Conservation (phyloP, 768 basidiomycete genomes). For the Boletus speciosus region DNA sequence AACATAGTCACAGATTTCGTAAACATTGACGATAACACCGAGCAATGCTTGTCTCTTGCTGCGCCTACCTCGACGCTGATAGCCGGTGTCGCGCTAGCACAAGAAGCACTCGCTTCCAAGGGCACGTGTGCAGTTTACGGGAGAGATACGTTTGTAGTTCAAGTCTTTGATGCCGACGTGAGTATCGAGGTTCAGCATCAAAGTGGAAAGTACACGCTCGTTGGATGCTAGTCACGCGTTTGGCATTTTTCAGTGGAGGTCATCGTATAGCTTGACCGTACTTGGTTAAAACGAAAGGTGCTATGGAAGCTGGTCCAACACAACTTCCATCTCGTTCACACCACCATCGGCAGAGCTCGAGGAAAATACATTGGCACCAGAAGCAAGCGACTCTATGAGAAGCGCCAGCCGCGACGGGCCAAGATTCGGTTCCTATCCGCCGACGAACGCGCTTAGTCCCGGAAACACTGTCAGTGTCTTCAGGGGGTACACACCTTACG, state of each 20-base stretch:
- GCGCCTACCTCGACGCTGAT: neutral
- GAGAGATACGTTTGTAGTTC: neutral
- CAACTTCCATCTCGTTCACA: conserved; percentile 74
- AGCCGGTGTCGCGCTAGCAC: conserved; percentile 13
- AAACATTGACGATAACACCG: conserved; percentile 6
- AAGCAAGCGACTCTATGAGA: conserved; percentile 78
- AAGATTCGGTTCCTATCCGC: conserved; percentile 58
- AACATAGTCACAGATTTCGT: conserved; percentile 24
- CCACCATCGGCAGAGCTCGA: conserved; percentile 35
- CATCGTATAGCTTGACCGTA: no score
- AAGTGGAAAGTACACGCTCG: neutral
- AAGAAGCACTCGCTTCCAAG: neutral
- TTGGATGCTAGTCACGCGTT: neutral
- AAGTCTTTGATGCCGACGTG: neutral
- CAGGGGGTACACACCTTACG: conserved; percentile 55
- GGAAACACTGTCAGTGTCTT: neutral
- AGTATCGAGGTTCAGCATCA: neutral
- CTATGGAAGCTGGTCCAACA: conserved; percentile 41
- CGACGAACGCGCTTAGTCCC: neutral
- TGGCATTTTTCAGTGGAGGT: neutral
- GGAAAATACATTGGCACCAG: conserved; percentile 71
- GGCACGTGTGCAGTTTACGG: neutral
- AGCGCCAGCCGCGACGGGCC: conserved; percentile 64
- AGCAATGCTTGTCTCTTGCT: conserved; percentile 18
- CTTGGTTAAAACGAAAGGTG: neutral